These are phyloP conservation scores for Neurospora hispaniola DNA, from an alignment of 495 filamentous ascomycete genomes.

Conservation along the genomic window DNA sequence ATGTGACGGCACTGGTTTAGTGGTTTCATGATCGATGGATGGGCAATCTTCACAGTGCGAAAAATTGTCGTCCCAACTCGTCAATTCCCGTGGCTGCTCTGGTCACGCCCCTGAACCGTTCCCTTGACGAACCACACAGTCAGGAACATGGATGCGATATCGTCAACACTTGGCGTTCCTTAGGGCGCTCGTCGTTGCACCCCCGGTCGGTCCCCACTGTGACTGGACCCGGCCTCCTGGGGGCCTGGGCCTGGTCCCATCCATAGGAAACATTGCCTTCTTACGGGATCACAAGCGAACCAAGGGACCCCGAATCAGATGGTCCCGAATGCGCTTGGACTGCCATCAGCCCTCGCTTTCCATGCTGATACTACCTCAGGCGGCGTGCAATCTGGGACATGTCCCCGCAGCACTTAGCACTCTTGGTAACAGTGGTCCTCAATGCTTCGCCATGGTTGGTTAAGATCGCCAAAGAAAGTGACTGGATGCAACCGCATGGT, in stretches of 20 bases:
- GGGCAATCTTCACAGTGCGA: neutral
- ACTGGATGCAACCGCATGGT: slow-evolving; percentile 7
- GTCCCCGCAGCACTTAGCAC: slow-evolving; percentile 7
- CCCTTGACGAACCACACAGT: slow-evolving; percentile 1
- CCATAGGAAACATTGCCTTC: slow-evolving; percentile 5
- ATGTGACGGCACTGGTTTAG: neutral
- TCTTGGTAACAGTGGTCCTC: neutral
- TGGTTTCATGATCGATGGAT: neutral
- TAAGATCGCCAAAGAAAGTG: neutral
- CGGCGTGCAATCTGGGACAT: slow-evolving; percentile 13
- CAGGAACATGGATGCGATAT: slow-evolving; percentile 11
- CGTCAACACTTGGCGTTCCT: neutral
- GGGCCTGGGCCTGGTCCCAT: slow-evolving; percentile 4
- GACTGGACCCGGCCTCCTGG: slow-evolving; percentile 8
- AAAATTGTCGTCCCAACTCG: neutral
- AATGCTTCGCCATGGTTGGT: neutral
- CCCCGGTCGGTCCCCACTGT: slow-evolving; percentile 6
- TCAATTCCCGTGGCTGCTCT: neutral
- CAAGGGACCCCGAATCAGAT: neutral
- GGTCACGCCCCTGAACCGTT: neutral
- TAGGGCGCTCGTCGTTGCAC: neutral
- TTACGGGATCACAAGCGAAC: slow-evolving; percentile 8
- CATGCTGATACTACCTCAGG: slow-evolving; percentile 14
- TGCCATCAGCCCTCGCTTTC: neutral
- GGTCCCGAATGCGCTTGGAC: neutral